Evolutionary conservation across 768 basidiomycete species (phyloP).

Genomic region (Paxillus ammoniavirescens): DNA sequence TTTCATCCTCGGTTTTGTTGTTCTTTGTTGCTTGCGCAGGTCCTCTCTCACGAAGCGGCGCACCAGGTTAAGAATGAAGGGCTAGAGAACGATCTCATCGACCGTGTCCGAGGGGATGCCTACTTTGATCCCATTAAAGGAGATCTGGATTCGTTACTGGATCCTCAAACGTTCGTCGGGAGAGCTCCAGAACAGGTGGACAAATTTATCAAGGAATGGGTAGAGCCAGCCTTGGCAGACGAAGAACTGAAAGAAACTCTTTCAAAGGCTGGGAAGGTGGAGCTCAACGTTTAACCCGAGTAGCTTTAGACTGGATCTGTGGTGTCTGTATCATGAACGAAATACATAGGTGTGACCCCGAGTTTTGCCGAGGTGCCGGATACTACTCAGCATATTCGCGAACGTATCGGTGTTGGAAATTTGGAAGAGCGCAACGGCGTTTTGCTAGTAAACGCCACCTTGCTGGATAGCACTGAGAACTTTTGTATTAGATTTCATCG

Average conservation of each 20-base stretch:
- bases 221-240: conserved; percentile 73
- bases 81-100: conserved; percentile 93
- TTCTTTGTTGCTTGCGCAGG: conserved; percentile 39
- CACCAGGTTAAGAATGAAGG: conserved; percentile 94
- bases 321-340: no score
- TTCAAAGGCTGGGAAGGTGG: conserved; percentile 52
- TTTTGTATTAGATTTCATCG: not conserved
- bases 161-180: conserved; percentile 88
- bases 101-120: conserved; percentile 72
- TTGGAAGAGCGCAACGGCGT: conserved; percentile 16
- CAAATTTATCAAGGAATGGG: conserved; percentile 83
- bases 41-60: conserved; percentile 92
- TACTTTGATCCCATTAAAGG: conserved; percentile 89
- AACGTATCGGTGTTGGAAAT: conserved; percentile 14
- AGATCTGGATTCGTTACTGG: conserved; percentile 75
- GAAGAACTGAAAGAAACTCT: conserved; percentile 55
- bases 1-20: conserved; percentile 4
- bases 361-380: no score
- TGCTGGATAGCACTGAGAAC: not conserved
- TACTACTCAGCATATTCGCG: conserved; percentile 1
- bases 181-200: conserved; percentile 96
- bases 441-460: not conserved
- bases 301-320: not conserved
- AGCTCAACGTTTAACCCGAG: conserved; percentile 54
- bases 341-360: no score